Percentiles rank a stretch among this genome's conserved stretches.
These are phyloP conservation scores for Yarrowia phangngaensis DNA, from an alignment of 805 yeast genomes.

Conservation along the genomic window DNA sequence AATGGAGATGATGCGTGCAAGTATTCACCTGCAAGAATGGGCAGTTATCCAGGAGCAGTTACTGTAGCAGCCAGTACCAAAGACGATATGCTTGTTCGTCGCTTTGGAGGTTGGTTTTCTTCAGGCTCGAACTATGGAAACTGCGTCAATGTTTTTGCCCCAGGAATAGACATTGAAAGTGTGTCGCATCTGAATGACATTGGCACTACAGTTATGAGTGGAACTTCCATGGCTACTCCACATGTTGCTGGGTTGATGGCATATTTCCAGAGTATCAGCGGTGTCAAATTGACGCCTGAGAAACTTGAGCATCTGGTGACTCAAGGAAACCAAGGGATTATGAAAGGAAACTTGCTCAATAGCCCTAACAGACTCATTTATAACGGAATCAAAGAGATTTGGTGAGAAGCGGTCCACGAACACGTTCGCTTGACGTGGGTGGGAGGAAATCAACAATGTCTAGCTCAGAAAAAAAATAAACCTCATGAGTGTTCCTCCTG, in stretches of 20 bases:
- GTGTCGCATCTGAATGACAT: slow-evolving; percentile 37
- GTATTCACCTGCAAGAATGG: slow-evolving; percentile 15
- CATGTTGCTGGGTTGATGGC: slow-evolving; percentile 89
- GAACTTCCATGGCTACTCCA: slow-evolving; percentile 98
- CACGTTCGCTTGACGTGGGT: too few species aligned
- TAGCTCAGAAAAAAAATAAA: too few species aligned
- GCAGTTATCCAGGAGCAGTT: slow-evolving; percentile 39
- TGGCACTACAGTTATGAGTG: slow-evolving; percentile 48
- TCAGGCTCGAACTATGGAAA: slow-evolving; percentile 49
- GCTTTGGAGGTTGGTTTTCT: slow-evolving; percentile 37
- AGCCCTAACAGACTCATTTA: slow-evolving; percentile 17
- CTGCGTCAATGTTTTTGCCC: slow-evolving; percentile 96
- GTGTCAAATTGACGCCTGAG: slow-evolving; percentile 1
- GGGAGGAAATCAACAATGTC: too few species aligned
- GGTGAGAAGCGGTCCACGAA: too few species aligned
- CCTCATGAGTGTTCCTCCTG: too few species aligned
- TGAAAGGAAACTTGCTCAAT: slow-evolving; percentile 7
- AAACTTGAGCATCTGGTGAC: slow-evolving; percentile 17
- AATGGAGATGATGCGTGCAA: slow-evolving; percentile 19
- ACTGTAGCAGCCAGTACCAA: slow-evolving; percentile 16
- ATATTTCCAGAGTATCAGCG: slow-evolving; percentile 46
- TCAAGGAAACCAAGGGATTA: slow-evolving; percentile 11
- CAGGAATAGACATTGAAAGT: slow-evolving; percentile 85
- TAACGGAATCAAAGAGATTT: too few species aligned
- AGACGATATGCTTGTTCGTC: slow-evolving; percentile 7